Conservation (phyloP, 1,139 yeast species). For the Geotrichum bryndzae region DNA sequence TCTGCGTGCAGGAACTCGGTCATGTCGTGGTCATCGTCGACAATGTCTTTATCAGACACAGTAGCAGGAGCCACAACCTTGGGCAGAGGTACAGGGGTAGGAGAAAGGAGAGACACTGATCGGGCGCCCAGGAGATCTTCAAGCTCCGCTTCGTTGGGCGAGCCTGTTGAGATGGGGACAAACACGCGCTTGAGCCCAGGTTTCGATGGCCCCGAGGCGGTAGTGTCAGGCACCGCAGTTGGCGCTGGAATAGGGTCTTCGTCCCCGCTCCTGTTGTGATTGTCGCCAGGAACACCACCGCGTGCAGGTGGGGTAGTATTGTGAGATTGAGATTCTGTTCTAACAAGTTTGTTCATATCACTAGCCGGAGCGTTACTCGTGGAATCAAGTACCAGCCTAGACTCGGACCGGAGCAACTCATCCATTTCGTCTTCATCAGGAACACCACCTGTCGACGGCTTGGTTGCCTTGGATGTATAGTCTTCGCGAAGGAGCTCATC, state of each 20-base stretch:
- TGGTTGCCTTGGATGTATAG: background rate
- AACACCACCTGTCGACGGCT: background rate
- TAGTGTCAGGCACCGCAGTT: background rate
- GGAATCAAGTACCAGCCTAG: background rate
- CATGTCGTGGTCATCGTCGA: background rate
- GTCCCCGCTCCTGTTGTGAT: background rate
- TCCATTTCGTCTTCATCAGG: constrained; percentile 9
- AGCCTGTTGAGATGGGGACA: background rate
- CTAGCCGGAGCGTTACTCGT: background rate
- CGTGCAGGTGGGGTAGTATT: background rate
- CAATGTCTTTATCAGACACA: background rate
- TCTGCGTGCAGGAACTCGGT: background rate
- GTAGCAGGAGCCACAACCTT: background rate
- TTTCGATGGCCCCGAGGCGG: background rate
- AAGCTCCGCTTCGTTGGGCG: background rate
- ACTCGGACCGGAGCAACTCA: background rate
- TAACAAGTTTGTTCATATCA: constrained; percentile 1
- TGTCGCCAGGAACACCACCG: background rate
- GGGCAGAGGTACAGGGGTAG: background rate
- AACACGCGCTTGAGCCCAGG: background rate
- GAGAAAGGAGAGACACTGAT: background rate
- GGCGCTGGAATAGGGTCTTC: background rate
- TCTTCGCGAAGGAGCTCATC: background rate
- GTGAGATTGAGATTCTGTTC: background rate
- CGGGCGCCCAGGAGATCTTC: background rate